Percentiles rank a stretch among this genome's conserved stretches.
phyloP scores from a whole-genome alignment of 2,329 filamentous ascomycete species.

The Passalora sequoiae region DNA sequence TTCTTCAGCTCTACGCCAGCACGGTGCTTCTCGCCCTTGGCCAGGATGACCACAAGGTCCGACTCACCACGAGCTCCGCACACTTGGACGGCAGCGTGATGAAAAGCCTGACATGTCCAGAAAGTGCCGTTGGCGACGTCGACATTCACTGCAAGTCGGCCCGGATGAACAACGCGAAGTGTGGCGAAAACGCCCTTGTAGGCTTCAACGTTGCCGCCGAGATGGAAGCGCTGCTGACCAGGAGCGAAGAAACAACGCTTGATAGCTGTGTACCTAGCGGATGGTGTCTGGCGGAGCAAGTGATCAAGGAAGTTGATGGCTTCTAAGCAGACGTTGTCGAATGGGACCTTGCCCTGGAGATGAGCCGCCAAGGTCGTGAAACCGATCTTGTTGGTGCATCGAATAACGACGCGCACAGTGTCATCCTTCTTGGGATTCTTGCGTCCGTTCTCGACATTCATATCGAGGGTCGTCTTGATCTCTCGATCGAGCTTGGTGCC shows the following conservation, averaged over 20 bases:
- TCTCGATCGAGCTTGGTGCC: slow-evolving; percentile 33
- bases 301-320: slow-evolving; percentile 91
- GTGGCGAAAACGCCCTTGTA: slow-evolving; percentile 88
- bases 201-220: slow-evolving; percentile 67
- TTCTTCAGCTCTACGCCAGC: slow-evolving; percentile 36
- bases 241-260: slow-evolving; percentile 76
- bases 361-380: slow-evolving; percentile 64
- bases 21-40: slow-evolving; percentile 16
- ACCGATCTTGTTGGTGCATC: slow-evolving; percentile 62
- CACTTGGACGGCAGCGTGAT: slow-evolving; percentile 33
- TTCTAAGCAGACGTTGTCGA: slow-evolving; percentile 66
- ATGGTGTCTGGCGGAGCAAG: slow-evolving; percentile 73
- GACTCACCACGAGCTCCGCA: slow-evolving; percentile 23
- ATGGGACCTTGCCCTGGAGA: slow-evolving; percentile 54
- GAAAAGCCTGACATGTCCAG: slow-evolving; percentile 53
- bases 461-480: slow-evolving; percentile 56
- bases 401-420: slow-evolving; percentile 57
- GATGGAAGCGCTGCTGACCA: slow-evolving; percentile 44
- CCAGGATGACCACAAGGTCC: slow-evolving; percentile 26
- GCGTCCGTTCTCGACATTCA: slow-evolving; percentile 62
- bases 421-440: slow-evolving; percentile 37
- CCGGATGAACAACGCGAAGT: slow-evolving; percentile 64
- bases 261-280: slow-evolving; percentile 61
- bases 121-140: slow-evolving; percentile 91
- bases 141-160: slow-evolving; percentile 68